Conservation (phyloP, 257 asterid genomes). For the Petrea volubilis region DNA sequence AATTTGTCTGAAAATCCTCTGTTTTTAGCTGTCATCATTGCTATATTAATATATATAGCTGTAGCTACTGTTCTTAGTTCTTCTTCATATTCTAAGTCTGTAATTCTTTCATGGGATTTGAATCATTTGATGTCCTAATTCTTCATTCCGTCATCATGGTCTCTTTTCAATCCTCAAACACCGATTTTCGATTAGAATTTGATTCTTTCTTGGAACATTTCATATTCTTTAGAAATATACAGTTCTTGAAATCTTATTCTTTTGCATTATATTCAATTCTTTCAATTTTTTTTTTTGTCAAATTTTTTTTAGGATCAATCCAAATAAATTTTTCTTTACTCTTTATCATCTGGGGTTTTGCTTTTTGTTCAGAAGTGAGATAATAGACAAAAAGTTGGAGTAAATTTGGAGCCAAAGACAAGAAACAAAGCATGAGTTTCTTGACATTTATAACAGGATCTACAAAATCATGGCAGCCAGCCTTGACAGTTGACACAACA, state of each 20-base stretch:
- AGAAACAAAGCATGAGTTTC: conserved; percentile 54
- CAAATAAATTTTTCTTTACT: not conserved
- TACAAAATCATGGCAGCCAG: conserved; percentile 85
- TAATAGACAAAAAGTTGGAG: conserved; percentile 10
- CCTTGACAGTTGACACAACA: conserved; percentile 70
- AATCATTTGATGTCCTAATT: not conserved
- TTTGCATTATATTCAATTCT: conserved; percentile 25
- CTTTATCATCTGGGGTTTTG: not conserved
- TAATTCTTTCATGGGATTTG: conserved; percentile 17
- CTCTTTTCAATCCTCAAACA: conserved; percentile 9
- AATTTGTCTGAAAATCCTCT: conserved; percentile 15
- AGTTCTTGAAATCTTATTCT: not conserved
- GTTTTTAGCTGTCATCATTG: conserved; percentile 18
- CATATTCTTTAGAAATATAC: not conserved
- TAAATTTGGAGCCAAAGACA: not conserved
- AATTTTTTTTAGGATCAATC: not conserved
- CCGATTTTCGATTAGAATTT: not conserved
- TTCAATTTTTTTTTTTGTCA: conserved; percentile 6
- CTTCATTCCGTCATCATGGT: conserved; percentile 3
- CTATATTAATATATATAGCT: conserved; percentile 26
- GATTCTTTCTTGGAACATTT: not conserved
- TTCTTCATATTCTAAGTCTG: not conserved
- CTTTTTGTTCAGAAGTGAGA: conserved; percentile 1
- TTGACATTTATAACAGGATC: conserved; percentile 84
- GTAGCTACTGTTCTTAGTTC: not conserved